Conservation (phyloP, 768 basidiomycete genomes). For the Leccinum olivaceopallidum region DNA sequence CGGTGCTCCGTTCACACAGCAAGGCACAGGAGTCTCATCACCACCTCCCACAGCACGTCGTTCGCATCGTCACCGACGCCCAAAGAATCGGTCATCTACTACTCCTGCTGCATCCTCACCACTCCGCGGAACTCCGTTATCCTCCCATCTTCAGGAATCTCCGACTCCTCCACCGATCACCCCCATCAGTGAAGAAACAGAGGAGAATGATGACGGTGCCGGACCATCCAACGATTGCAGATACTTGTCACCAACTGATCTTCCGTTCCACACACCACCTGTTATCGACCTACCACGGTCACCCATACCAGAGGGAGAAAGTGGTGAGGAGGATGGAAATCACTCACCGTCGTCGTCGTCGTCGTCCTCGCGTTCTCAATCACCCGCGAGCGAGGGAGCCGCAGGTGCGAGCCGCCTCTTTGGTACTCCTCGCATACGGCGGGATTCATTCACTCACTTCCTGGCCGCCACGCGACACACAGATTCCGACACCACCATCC, state of each 20-base stretch:
- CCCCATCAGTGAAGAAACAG: conserved; percentile 68
- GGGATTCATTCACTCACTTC: conserved; percentile 68
- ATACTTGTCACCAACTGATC: conserved; percentile 64
- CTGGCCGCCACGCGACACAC: conserved; percentile 55
- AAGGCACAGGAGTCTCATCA: conserved; percentile 47
- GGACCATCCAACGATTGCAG: conserved; percentile 50
- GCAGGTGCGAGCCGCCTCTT: conserved; percentile 87
- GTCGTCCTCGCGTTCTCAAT: conserved; percentile 54
- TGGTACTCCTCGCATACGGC: conserved; percentile 68
- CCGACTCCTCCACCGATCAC: conserved; percentile 68
- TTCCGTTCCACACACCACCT: conserved; percentile 57
- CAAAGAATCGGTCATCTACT: conserved; percentile 39
- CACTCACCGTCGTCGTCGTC: conserved; percentile 24
- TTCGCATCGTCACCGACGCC: conserved; percentile 60
- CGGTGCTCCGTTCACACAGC: conserved; percentile 42
- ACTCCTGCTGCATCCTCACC: conserved; percentile 63
- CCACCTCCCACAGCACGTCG: conserved; percentile 47
- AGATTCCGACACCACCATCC: conserved; percentile 68
- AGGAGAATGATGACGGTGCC: conserved; percentile 48
- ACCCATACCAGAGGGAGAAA: conserved; percentile 25
- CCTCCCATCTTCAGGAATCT: conserved; percentile 47
- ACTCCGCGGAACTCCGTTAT: conserved; percentile 52
- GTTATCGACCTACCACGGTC: conserved; percentile 50
- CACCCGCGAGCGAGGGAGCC: conserved; percentile 50
- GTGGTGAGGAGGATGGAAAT: conserved; percentile 26